A percentile compares a stretch with the other conserved stretches of the same genome.
Evolutionary conservation across 441 rosid species (phyloP).

Genomic region (Arabidopsis hybrid): DNA sequence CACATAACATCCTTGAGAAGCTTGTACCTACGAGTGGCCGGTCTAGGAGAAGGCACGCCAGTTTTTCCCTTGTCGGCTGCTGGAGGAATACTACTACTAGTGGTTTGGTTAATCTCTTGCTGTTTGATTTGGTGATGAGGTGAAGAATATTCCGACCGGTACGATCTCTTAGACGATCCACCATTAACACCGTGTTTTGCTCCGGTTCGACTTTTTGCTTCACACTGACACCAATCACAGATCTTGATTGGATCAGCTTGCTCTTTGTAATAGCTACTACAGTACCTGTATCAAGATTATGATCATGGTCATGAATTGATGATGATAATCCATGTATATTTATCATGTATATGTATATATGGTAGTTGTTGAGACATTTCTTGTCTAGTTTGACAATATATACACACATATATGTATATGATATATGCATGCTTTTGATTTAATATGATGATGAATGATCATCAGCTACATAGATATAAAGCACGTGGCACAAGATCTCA

Average conservation of each 20-base stretch:
- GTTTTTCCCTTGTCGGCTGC: constrained; percentile 60
- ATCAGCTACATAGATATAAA: constrained; percentile 8
- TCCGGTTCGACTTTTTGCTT: constrained; percentile 50
- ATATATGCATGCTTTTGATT: constrained; percentile 35
- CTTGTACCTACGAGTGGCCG: constrained; percentile 94
- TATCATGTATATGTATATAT: constrained; percentile 6
- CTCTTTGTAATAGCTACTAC: constrained; percentile 85
- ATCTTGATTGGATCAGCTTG: constrained; percentile 61
- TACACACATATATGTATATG: constrained; percentile 3
- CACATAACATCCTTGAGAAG: constrained; percentile 99
- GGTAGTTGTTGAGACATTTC: constrained; percentile 30
- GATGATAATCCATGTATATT: constrained; percentile 14
- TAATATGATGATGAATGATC: constrained; percentile 34
- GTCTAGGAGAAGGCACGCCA: constrained; percentile 74
- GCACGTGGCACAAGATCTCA: constrained; percentile 42
- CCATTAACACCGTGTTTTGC: constrained; percentile 51
- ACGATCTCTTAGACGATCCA: constrained; percentile 66
- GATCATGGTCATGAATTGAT: constrained; percentile 24
- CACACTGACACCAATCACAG: constrained; percentile 95
- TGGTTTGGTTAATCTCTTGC: constrained; percentile 39
- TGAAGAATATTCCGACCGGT: constrained; percentile 67
- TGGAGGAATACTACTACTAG: constrained; percentile 45
- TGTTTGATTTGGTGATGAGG: constrained; percentile 65
- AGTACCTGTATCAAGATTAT: constrained; percentile 60
- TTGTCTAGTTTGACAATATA: constrained; percentile 22